Evolutionary conservation across 345 rosid genomes (phyloP).

Genomic region (Eucalyptus cladocalyx): DNA sequence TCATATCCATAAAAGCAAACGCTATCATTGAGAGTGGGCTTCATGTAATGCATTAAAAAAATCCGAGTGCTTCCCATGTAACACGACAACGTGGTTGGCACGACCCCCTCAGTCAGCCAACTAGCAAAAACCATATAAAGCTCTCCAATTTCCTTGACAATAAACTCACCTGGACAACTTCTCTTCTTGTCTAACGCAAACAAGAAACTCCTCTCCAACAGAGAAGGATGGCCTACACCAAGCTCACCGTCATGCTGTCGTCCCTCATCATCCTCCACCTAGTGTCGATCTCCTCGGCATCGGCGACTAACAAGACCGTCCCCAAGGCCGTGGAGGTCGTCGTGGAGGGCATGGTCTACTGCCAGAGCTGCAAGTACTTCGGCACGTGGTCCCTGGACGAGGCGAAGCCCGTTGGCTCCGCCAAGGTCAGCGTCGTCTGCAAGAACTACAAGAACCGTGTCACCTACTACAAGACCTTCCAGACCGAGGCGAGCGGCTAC

Average conservation of each 20-base stretch:
- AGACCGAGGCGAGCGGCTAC: conserved; percentile 45
- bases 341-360: conserved; percentile 79
- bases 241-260: neutral
- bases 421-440: conserved; percentile 68
- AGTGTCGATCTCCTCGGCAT: neutral
- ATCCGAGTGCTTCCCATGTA: neutral
- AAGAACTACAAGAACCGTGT: conserved; percentile 38
- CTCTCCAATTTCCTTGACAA: neutral
- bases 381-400: conserved; percentile 66
- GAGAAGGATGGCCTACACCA: neutral
- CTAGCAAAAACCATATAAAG: neutral
- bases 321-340: conserved; percentile 31
- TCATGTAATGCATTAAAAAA: neutral
- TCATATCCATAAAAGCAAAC: neutral
- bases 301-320: neutral
- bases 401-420: conserved; percentile 57
- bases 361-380: conserved; percentile 53
- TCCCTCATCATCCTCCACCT: neutral
- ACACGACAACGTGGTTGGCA: neutral
- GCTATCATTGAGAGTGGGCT: neutral
- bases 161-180: neutral
- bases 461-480: conserved; percentile 47
- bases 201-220: neutral
- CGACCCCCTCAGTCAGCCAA: neutral
- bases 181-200: neutral